These are phyloP conservation scores for Sphaerulina populicola DNA, from an alignment of 2,329 filamentous ascomycete species.

Conservation along the genomic window DNA sequence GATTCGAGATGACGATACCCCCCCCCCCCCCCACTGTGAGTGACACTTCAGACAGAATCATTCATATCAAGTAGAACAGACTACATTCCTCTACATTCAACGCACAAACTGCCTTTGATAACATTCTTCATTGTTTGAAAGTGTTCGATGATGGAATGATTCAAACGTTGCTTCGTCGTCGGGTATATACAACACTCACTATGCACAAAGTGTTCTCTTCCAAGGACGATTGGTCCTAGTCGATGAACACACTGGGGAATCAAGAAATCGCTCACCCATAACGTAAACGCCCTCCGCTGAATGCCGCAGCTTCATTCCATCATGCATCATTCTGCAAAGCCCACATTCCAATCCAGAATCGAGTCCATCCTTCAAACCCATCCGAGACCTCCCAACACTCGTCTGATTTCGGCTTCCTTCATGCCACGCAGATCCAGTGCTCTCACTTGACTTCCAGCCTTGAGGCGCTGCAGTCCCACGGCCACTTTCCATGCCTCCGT, in stretches of 20 bases:
- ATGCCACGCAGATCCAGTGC: conserved; percentile 47
- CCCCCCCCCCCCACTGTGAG: no score
- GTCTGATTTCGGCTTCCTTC: conserved; percentile 39
- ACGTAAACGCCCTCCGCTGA: neutral
- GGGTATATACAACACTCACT: neutral
- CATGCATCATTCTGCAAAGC: neutral
- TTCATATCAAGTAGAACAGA: no score
- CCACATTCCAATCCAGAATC: neutral
- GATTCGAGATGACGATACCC: no score
- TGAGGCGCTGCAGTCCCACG: conserved; percentile 49
- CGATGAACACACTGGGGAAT: neutral
- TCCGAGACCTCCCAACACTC: conserved; percentile 31
- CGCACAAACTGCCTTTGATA: no score
- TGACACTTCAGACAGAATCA: no score
- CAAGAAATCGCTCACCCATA: neutral
- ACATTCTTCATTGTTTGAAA: neutral
- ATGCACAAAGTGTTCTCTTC: neutral
- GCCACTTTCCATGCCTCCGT: conserved; percentile 56
- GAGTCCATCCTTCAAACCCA: conserved; percentile 24
- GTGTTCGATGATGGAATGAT: neutral
- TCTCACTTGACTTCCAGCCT: conserved; percentile 49
- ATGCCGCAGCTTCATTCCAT: neutral
- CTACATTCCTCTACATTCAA: no score
- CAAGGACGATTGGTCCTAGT: neutral
- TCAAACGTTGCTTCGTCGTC: neutral